phyloP scores from a whole-genome alignment of 352 stramenopile species.

The Blastocystis hominis region DNA sequence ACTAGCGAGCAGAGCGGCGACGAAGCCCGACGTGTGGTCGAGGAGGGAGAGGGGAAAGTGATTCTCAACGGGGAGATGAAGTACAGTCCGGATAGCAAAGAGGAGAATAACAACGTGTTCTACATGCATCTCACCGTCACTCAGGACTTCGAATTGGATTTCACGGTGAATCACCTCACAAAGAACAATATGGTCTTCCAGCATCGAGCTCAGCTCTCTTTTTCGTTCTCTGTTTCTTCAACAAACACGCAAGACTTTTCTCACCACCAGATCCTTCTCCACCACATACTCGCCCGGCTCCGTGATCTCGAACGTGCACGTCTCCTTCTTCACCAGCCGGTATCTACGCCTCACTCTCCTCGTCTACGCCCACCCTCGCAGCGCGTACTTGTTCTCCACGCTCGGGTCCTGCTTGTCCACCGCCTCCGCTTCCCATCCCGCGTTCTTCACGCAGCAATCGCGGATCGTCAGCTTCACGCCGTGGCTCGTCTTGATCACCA shows the following conservation, averaged over 20 bases:
- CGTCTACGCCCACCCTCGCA: constrained; percentile 19
- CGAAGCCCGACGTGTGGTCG: no score
- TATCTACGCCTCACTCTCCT: neutral
- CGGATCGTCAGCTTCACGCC: constrained; percentile 65
- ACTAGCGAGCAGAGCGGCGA: no score
- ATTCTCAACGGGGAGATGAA: no score
- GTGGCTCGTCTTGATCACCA: constrained; percentile 67
- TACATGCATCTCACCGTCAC: no score
- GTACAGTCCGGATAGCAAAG: no score
- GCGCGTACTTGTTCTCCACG: constrained; percentile 58
- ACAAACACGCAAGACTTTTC: neutral
- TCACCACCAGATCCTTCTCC: neutral
- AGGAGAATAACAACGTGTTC: no score
- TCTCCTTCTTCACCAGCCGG: constrained; percentile 35
- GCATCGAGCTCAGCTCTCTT: no score
- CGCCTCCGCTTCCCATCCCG: constrained; percentile 64
- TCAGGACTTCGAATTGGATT: no score
- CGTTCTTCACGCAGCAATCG: constrained; percentile 67
- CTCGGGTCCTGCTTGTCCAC: constrained; percentile 58
- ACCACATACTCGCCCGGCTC: constrained; percentile 38
- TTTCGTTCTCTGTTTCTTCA: neutral
- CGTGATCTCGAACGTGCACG: neutral
- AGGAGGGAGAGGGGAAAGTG: no score
- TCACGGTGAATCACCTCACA: no score
- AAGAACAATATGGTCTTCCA: no score